phyloP scores from a whole-genome alignment of 164 flowering plant species.

The Magnolia sinica region DNA sequence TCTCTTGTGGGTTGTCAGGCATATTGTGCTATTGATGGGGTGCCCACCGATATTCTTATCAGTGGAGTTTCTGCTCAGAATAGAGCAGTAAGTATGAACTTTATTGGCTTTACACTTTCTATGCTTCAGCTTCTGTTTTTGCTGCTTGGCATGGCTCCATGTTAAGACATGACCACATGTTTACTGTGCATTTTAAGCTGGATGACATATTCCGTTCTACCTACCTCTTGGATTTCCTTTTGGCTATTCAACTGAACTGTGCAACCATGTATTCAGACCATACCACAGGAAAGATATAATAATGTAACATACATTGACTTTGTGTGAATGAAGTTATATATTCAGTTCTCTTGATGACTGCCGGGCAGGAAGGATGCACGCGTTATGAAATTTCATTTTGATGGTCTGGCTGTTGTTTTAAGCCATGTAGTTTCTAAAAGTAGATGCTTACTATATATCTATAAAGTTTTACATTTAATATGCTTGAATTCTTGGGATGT shows the following conservation, averaged over 20 bases:
- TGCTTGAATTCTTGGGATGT: too few species aligned
- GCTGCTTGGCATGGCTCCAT: not conserved
- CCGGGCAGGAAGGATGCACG: not conserved
- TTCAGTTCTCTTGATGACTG: not conserved
- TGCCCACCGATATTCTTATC: slow-evolving; percentile 75
- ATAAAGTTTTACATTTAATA: not conserved
- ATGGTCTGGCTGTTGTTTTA: not conserved
- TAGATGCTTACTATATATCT: not conserved
- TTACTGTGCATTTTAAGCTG: not conserved
- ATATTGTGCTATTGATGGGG: slow-evolving; percentile 86
- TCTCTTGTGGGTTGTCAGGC: slow-evolving; percentile 46
- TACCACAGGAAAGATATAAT: too few species aligned
- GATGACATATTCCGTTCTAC: not conserved
- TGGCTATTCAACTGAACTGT: not conserved
- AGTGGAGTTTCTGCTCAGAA: slow-evolving; percentile 71
- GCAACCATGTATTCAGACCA: not conserved
- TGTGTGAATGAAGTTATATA: too few species aligned
- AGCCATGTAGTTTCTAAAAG: not conserved
- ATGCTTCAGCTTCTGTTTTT: not conserved
- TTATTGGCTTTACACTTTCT: not conserved
- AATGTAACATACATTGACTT: too few species aligned
- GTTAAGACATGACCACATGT: not conserved
- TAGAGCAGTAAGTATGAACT: slow-evolving; percentile 74
- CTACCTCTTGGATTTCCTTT: not conserved
- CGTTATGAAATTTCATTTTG: not conserved